These are phyloP conservation scores for Macrophomina pseudophaseolina DNA, from an alignment of 2,329 filamentous ascomycete genomes.

Conservation along the genomic window DNA sequence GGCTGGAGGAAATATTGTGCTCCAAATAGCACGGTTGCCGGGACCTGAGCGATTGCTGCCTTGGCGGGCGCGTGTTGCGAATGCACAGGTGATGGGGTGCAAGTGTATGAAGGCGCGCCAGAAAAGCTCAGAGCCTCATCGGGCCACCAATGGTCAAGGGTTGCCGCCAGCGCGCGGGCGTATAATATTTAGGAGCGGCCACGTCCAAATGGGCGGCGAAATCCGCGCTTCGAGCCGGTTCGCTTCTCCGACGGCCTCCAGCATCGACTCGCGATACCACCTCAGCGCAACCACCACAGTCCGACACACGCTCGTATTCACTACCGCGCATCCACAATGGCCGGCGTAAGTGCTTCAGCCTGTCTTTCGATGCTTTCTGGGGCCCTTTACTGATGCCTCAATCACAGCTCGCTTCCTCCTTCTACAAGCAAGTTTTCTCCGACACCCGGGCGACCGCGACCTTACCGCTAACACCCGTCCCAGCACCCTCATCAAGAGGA, in stretches of 20 bases:
- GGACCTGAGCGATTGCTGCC: conserved; percentile 5
- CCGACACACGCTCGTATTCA: conserved; percentile 33
- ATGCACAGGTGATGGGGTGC: not conserved
- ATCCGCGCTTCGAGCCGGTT: conserved; percentile 24
- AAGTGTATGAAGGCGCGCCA: conserved; percentile 4
- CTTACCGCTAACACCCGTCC: conserved; percentile 40
- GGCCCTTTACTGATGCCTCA: conserved; percentile 35
- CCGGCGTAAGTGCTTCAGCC: conserved; percentile 57
- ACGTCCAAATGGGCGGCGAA: not conserved
- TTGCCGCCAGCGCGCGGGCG: no score
- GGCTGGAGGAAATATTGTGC: not conserved
- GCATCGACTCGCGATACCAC: conserved; percentile 29
- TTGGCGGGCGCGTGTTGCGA: conserved; percentile 1
- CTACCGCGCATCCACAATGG: conserved; percentile 57
- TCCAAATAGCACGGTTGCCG: not conserved
- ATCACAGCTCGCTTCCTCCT: conserved; percentile 55
- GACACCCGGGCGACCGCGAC: conserved; percentile 28
- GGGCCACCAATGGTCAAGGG: not conserved
- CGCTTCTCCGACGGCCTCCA: conserved; percentile 25
- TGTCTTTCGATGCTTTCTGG: conserved; percentile 30
- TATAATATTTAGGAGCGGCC: not conserved
- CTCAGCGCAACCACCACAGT: conserved; percentile 35
- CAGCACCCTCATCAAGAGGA: conserved; percentile 84
- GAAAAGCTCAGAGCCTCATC: conserved; percentile 8
- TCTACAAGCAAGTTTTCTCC: conserved; percentile 57